Evolutionary conservation across 1,284 basidiomycete species (phyloP), one percentile per base, ranked within the genome.

Genomic region (Heterobasidion irregulare): DNA sequence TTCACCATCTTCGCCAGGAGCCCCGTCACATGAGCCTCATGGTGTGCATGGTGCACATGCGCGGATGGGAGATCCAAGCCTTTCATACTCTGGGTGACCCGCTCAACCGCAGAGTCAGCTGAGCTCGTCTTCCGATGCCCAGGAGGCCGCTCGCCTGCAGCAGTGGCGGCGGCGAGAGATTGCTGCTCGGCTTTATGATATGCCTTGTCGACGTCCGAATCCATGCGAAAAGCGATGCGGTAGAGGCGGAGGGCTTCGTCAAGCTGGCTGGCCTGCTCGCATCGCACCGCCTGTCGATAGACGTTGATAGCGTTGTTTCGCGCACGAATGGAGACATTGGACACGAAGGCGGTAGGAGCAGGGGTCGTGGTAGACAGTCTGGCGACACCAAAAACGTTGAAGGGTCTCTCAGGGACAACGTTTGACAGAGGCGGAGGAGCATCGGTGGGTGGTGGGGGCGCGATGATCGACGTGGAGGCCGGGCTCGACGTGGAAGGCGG

Each of bases 171-270:
- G 3, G 47, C 44, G 8, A 52, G 52, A 72, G 53, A 59, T 46
- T 66, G 66, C n/a, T 64, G 70, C 65, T 88, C 83, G 55, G 82
- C 74, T 49, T 72, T 72, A 55, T 77, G 74, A 65, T 84, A 88
- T 1, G 76, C 75, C 56, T 75, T 75, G 64, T 89, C 87, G 47
- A 90, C 84, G 58, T 86, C 72, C 19, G 82, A 66, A 55, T 93
- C 81, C 65, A 88, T 71, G 56, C 84, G 80, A 68, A 94, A 94
- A 1, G 91, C 89, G 54, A 80, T 79, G 10, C 89, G 80, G 64
- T 95, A 95, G 2, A 92, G 70, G 26, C 69, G 66, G 7, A 93
- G 68, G 8, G 92, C 92, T 36, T 86, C 81, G 61, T 91, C 86
- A 45, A 92, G 74, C 58, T 86, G 74, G 45, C 91, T 83, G 43